phyloP scores from a whole-genome alignment of 768 basidiomycete genomes.

The Holtermanniella nyarrowii region DNA sequence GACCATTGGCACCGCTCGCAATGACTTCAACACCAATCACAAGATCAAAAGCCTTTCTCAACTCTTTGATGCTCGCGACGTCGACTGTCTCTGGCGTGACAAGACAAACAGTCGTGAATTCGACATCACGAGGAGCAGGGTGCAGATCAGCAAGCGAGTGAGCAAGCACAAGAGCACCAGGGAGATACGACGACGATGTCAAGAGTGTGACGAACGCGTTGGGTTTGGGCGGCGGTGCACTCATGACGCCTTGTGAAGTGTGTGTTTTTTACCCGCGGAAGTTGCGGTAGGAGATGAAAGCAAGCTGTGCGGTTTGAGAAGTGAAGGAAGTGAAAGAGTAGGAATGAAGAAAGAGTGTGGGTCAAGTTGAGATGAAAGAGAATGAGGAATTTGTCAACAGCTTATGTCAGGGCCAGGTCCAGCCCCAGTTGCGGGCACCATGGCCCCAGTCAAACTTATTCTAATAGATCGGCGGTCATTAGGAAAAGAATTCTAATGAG shows the following conservation, averaged over 20 bases:
- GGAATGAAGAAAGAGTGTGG: constrained; percentile 8
- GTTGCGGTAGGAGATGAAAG: too few relatives aligned
- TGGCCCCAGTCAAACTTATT: too few relatives aligned
- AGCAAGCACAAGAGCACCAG: constrained; percentile 77
- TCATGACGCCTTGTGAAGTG: not conserved
- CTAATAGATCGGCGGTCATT: too few relatives aligned
- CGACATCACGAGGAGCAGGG: constrained; percentile 51
- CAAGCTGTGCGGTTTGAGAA: too few relatives aligned
- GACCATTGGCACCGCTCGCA: constrained; percentile 51
- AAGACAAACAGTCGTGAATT: constrained; percentile 62
- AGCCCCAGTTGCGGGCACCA: too few relatives aligned
- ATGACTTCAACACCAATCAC: constrained; percentile 91
- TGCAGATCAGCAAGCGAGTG: constrained; percentile 63
- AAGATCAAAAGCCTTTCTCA: constrained; percentile 67
- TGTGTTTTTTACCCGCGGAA: too few relatives aligned
- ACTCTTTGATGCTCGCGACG: constrained; percentile 64
- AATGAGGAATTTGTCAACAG: too few relatives aligned
- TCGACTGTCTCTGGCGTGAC: constrained; percentile 91
- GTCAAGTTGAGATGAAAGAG: not conserved
- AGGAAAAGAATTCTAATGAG: too few relatives aligned
- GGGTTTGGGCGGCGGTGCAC: not conserved
- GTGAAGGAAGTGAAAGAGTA: too few relatives aligned
- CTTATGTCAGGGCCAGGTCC: too few relatives aligned
- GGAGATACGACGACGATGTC: constrained; percentile 84
- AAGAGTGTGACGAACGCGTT: constrained; percentile 79